Conservation (phyloP, 1,284 basidiomycete genomes). For the Rhodotorula sp. region DNA sequence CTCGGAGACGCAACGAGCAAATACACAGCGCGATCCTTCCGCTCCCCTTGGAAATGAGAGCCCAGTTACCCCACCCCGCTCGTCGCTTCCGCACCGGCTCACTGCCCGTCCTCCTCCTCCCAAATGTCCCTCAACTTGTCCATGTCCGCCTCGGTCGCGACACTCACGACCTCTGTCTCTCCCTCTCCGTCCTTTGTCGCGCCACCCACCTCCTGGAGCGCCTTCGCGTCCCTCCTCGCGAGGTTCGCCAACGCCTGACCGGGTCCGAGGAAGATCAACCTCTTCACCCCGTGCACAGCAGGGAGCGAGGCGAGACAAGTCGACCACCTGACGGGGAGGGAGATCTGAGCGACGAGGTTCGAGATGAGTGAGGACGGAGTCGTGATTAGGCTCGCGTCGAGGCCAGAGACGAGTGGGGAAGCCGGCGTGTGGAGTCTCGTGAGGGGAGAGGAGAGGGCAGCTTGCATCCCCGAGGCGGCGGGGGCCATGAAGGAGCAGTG, state of each 20-base stretch:
- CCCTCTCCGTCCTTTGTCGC: background rate
- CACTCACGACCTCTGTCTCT: constrained; percentile 33
- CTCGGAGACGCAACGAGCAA: too few relatives aligned
- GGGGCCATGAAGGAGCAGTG: constrained; percentile 47
- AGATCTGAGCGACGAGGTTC: constrained; percentile 45
- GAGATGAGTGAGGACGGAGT: constrained; percentile 38
- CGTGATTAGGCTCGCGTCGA: constrained; percentile 40
- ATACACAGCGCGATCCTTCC: too few relatives aligned
- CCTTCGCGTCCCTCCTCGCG: constrained; percentile 40
- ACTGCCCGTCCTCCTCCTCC: constrained; percentile 20
- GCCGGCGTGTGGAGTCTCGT: constrained; percentile 34
- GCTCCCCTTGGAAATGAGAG: too few relatives aligned
- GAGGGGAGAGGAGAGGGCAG: constrained; percentile 38
- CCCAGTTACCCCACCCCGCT: too few relatives aligned
- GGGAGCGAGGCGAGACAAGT: constrained; percentile 39
- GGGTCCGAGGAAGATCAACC: constrained; percentile 45
- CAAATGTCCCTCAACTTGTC: constrained; percentile 20
- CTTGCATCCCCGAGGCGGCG: constrained; percentile 44
- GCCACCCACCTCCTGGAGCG: constrained; percentile 9
- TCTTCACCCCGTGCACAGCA: constrained; percentile 20
- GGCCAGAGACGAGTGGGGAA: constrained; percentile 42
- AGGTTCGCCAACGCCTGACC: constrained; percentile 47
- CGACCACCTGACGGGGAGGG: constrained; percentile 45
- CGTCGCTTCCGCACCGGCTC: too few relatives aligned
- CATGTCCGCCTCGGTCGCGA: constrained; percentile 39